Evolutionary conservation across 176 grass and related monocot genomes (phyloP).

Genomic region (Paspalum vaginatum): DNA sequence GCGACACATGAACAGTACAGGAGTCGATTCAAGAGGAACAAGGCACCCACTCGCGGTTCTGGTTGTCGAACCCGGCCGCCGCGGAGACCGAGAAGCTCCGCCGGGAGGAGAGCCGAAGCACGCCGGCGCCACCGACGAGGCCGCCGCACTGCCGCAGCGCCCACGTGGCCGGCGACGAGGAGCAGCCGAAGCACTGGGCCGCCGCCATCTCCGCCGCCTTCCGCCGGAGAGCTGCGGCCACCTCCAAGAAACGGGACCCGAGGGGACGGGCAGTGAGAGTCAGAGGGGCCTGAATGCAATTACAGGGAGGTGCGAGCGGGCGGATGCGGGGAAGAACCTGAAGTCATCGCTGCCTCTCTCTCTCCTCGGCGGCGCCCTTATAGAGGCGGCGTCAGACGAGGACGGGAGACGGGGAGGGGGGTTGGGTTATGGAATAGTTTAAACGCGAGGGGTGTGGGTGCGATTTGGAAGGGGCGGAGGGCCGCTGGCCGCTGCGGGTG

Average conservation of each 20-base stretch:
- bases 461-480: slow-evolving; percentile 45
- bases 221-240: slow-evolving; percentile 50
- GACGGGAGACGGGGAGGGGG: background rate
- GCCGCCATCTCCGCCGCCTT: slow-evolving; percentile 47
- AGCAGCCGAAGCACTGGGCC: slow-evolving; percentile 13
- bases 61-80: slow-evolving; percentile 57
- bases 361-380: slow-evolving; percentile 47
- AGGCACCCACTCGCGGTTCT: slow-evolving; percentile 68
- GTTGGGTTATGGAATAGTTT: slow-evolving; percentile 33
- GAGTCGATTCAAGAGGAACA: slow-evolving; percentile 6
- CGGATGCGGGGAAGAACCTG: slow-evolving; percentile 37
- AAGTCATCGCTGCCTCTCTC: slow-evolving; percentile 25
- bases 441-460: slow-evolving; percentile 13
- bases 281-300: slow-evolving; percentile 9
- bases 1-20: background rate
- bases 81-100: slow-evolving; percentile 41
- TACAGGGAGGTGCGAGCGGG: background rate
- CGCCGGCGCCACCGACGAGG: slow-evolving; percentile 4
- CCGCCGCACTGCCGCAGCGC: slow-evolving; percentile 34
- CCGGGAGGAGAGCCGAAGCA: background rate
- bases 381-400: slow-evolving; percentile 9
- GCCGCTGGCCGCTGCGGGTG: slow-evolving; percentile 44
- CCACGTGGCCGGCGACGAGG: slow-evolving; percentile 25
- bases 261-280: background rate
- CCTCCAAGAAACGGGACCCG: slow-evolving; percentile 45